Evolutionary conservation across 2,329 filamentous ascomycete species (phyloP), one percentile per base, ranked within the genome.

Genomic region (Neopestalotiopsis sp.): DNA sequence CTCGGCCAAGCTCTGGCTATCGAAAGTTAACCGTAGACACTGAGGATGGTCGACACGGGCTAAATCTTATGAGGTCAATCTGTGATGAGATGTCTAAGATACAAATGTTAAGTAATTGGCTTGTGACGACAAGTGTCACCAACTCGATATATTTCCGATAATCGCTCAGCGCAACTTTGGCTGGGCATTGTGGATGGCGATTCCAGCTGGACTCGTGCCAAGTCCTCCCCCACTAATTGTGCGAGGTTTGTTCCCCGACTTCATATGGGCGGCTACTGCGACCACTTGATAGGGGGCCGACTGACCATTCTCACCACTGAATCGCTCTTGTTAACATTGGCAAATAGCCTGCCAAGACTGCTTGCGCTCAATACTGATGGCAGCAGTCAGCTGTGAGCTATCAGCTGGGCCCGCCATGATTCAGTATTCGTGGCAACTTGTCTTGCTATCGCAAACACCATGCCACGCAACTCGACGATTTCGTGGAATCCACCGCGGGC

Each of bases 81-180:
- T 52, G 17, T 52, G 45, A 52, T 52, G 45, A 52, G 45, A 52
- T 52, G 45, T 52, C 45, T 52, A 52, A 52, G 45, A 52, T 52
- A 20, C n/a, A 20, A 52, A 52, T 52, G 45, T 17, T 52, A 52
- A 52, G 34, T 38, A 6, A 52, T 20, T 14, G 20, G 14, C 45
- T 52, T 17, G 17, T 52, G 17, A 52, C 20, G 17, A 52, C 45
- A 52, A 52, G 20, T 17, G 45, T 52, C 45, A 52, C 45, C 45
- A 17, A 52, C 45, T 52, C 20, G 17, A 17, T 9, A 52, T 52
- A 20, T 52, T 52, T 52, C 45, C 20, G 9, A 17, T 24, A 52
- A 10, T 24, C 45, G 3, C 45, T 52, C 45, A 52, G n/a, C 45
- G n/a, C 34, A 38, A 7, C 45, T 52, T 24, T 9, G 45, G 45